Evolutionary conservation across 2,329 filamentous ascomycete species (phyloP), one percentile per base, ranked within the genome.

Genomic region (Pezicula neosporulosa): DNA sequence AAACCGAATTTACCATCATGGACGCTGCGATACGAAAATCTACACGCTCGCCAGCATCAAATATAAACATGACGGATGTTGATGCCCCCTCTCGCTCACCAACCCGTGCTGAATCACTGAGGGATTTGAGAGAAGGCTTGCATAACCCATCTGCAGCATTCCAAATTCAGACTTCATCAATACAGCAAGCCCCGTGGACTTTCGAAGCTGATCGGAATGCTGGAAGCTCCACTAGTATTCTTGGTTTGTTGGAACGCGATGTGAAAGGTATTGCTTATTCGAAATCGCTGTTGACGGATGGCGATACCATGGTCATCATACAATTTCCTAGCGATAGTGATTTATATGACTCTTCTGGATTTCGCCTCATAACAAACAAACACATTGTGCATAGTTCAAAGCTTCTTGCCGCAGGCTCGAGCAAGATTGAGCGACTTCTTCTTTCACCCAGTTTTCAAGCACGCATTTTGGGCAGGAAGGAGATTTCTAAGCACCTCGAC

Each of bases 251-350:
- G 18, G 30, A 36, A 35, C 42, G 60, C 35, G 60, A 63, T 41
- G 10, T 13, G 3, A 48, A 50, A 27, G 48, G 57, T 4, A 44
- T 63, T 19, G 49, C 52, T 18, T 61, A 58, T 44, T 45, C 47
- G 19, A 56, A 59, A 39, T 54, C 56, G 2, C 52, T 51, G 3
- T 48, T 63, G 2, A 18, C 49, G 12, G 50, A 55, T 19, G 75
- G 75, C 6, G 75, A 78, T 48, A 76, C 73, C 0, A 58, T 77
- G 7, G 67, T 78, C 27, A 66, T 75, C 42, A 63, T 80, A 27
- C 48, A 53, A 15, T 60, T 56, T 16, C 56, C 61, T 1, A 69
- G 72, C 30, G 70, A 72, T 19, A 50, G 44, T 21, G 39, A 44
- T 8, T 42, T 54, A 2, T 56, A 56, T 35, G 53, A 62, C 41